These are phyloP conservation scores for Ceratocystis huliohia DNA, from an alignment of 2,329 filamentous ascomycete species.

Conservation along the genomic window DNA sequence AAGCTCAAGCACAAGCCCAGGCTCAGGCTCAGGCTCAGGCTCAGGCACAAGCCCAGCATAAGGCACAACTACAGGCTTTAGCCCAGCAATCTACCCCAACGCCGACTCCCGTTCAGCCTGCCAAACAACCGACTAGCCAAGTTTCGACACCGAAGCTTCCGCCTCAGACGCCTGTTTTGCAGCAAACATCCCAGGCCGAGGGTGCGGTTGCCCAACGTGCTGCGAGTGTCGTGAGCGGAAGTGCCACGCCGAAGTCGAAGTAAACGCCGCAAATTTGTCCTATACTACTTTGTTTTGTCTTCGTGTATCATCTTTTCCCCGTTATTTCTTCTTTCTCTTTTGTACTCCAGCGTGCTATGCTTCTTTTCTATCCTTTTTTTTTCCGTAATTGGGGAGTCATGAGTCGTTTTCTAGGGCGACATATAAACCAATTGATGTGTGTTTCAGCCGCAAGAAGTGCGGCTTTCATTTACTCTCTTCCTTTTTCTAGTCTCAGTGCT, in stretches of 20 bases:
- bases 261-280: not conserved
- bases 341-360: constrained; percentile 3
- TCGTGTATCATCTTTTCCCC: not conserved
- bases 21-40: constrained; percentile 18
- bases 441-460: not conserved
- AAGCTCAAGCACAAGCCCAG: constrained; percentile 20
- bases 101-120: not conserved
- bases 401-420: not conserved
- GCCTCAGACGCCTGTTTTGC: constrained; percentile 10
- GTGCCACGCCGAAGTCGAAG: constrained; percentile 28
- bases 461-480: not conserved
- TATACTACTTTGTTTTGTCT: not conserved
- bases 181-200: constrained; percentile 7
- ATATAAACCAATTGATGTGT: not conserved
- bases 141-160: constrained; percentile 11
- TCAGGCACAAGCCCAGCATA: constrained; percentile 19
- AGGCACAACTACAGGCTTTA: constrained; percentile 21
- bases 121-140: not conserved
- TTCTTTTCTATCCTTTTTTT: not conserved
- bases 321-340: not conserved
- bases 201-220: constrained; percentile 16
- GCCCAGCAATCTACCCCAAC: constrained; percentile 21
- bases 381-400: not conserved
- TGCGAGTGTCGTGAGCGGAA: constrained; percentile 31
- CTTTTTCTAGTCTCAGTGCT: not conserved